These are phyloP conservation scores for Leptographium lundbergii DNA, from an alignment of 2,329 filamentous ascomycete genomes.

Conservation along the genomic window DNA sequence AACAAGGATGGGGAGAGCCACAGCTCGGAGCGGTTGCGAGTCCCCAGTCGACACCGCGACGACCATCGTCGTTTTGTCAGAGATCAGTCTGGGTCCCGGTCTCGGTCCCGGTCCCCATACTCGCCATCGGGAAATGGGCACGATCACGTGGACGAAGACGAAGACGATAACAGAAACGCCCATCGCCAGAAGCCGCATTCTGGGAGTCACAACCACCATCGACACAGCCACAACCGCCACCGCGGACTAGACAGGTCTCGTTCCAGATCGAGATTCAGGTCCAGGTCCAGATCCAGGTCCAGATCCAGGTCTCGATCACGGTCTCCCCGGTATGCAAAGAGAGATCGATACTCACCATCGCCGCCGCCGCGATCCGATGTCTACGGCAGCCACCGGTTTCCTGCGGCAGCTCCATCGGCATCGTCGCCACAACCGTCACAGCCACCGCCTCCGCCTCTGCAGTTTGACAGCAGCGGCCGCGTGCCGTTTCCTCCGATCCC, in stretches of 20 bases:
- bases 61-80: background rate
- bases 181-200: background rate
- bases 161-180: background rate
- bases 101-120: background rate
- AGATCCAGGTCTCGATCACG: background rate
- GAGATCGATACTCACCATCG: background rate
- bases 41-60: conserved; percentile 7
- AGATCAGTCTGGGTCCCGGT: background rate
- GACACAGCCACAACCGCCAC: background rate
- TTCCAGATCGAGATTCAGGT: too few species aligned
- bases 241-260: background rate
- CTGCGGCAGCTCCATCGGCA: too few species aligned
- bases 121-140: background rate
- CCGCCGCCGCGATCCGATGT: background rate
- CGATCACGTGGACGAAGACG: background rate
- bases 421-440: too few species aligned
- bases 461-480: background rate
- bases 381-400: too few species aligned
- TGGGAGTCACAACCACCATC: background rate
- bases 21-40: conserved; percentile 8
- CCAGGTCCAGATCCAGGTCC: background rate
- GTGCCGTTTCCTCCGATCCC: background rate
- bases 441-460: background rate
- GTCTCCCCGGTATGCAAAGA: background rate
- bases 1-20: background rate